These are phyloP conservation scores for Vitis amurensis DNA, from an alignment of 164 flowering plant genomes.

Conservation along the genomic window DNA sequence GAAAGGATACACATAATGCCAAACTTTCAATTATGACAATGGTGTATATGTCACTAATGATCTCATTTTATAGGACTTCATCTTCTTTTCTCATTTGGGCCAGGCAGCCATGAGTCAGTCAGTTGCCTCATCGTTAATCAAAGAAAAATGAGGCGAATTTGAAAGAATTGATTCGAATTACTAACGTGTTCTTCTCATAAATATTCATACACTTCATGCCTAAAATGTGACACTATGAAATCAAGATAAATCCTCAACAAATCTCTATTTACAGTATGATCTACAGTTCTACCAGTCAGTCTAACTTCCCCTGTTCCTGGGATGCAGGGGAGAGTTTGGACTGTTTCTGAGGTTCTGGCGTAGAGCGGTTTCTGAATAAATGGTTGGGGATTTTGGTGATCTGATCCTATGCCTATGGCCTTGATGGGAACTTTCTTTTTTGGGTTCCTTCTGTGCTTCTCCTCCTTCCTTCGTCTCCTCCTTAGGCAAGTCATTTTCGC, in stretches of 20 bases:
- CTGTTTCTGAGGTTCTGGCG: conserved; percentile 7
- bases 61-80: no score
- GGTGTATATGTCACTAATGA: no score
- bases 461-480: conserved; percentile 4
- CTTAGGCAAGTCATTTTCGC: conserved; percentile 8
- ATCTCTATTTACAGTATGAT: conserved; percentile 1
- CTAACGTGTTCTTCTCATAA: background rate
- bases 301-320: conserved; percentile 10
- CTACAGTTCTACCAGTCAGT: background rate
- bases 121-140: no score
- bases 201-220: background rate
- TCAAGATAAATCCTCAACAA: background rate
- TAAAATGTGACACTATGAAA: background rate
- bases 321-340: conserved; percentile 26
- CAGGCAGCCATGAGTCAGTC: no score
- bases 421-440: conserved; percentile 8
- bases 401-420: conserved; percentile 9
- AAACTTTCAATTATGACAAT: no score
- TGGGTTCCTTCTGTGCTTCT: conserved; percentile 6
- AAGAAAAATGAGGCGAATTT: no score
- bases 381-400: conserved; percentile 16
- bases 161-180: background rate
- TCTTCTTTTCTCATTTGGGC: no score
- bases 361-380: conserved; percentile 5
- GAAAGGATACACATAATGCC: no score